Evolutionary conservation across 2,329 filamentous ascomycete genomes (phyloP).

Genomic region (Aspergillus quadricinctus): DNA sequence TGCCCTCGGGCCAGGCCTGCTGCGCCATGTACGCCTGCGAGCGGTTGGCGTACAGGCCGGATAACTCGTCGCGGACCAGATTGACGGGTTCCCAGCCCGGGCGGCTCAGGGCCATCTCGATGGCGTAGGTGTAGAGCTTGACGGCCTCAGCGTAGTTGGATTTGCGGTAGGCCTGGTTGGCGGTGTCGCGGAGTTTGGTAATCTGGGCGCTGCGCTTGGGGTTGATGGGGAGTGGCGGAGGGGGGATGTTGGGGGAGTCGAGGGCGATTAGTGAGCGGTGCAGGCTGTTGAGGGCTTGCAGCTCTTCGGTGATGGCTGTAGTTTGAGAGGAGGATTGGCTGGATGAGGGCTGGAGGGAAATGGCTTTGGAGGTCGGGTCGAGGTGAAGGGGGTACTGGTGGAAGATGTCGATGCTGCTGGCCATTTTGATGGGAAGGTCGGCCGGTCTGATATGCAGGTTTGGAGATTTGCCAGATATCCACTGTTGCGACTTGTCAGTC

Average conservation of each 20-base stretch:
- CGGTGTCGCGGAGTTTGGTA: constrained; percentile 82
- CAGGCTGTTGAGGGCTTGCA: constrained; percentile 71
- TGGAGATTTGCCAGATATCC: background rate
- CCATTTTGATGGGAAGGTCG: constrained; percentile 16
- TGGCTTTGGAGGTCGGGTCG: constrained; percentile 74
- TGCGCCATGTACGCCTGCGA: constrained; percentile 85
- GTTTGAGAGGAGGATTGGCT: constrained; percentile 41
- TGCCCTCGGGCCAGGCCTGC: constrained; percentile 76
- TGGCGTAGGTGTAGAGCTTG: constrained; percentile 75
- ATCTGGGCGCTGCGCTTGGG: constrained; percentile 86
- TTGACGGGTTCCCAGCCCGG: constrained; percentile 85
- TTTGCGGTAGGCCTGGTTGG: constrained; percentile 79
- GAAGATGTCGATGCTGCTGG: constrained; percentile 50
- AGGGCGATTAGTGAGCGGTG: constrained; percentile 68
- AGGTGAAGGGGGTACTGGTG: constrained; percentile 75
- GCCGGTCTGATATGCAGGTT: background rate
- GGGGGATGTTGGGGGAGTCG: constrained; percentile 64
- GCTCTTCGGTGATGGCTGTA: constrained; percentile 57
- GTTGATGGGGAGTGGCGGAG: constrained; percentile 85
- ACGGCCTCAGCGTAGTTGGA: constrained; percentile 69
- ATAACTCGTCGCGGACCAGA: constrained; percentile 79
- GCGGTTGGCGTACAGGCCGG: constrained; percentile 75
- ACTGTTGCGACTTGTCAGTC: background rate
- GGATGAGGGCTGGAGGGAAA: constrained; percentile 52
- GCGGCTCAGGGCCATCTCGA: constrained; percentile 80